Evolutionary conservation across 768 basidiomycete genomes (phyloP), one percentile per base, ranked within the genome.

Genomic region (Amanita molliuscula): DNA sequence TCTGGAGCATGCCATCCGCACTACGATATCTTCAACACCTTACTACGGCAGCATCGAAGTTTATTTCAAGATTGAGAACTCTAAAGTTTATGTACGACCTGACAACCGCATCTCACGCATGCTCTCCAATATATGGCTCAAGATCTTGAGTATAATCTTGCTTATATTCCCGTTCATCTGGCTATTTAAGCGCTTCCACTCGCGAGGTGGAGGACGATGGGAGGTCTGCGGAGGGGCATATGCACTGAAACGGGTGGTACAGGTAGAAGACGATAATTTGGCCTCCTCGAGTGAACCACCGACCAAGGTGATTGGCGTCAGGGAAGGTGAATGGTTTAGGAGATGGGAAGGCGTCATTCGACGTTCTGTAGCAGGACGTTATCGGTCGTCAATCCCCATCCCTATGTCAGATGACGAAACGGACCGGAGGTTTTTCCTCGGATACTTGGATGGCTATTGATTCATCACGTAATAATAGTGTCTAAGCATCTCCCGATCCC

Each of bases 121-220:
- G 55, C 75, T 89, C 36, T 82, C 82, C 23, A 81, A 80, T 55
- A 74, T 71, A 53, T 89, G 83, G 79, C 64, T 90, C 58, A 81
- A 79, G 55, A 71, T 85, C 56, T 59, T 91, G 10, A 72, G 81
- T 18, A 79, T 82, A 57, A 67, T 90, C 50, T 70, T 81, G 10
- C 63, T 89, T 52, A 71, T 92, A 51, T 91, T 79, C 59, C 88
- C 88, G 0, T 80, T 88, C 62, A 73, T 91, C 54, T 91, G 87
- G 88, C 64, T 91, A 3, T 88, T 78, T 64, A 79, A 80, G 61
- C 77, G 81, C 3, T 84, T 85, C 63, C 73, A 82, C 56, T 59
- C 69, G 4, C 68, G 65, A 0, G 86, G 87, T 7, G 88, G 88
- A 5, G 89, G 84, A 0, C 65, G 68, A 9, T 91, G 88, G 88